Conservation (phyloP, 768 basidiomycete genomes). For the Dentipellis fragilis region DNA sequence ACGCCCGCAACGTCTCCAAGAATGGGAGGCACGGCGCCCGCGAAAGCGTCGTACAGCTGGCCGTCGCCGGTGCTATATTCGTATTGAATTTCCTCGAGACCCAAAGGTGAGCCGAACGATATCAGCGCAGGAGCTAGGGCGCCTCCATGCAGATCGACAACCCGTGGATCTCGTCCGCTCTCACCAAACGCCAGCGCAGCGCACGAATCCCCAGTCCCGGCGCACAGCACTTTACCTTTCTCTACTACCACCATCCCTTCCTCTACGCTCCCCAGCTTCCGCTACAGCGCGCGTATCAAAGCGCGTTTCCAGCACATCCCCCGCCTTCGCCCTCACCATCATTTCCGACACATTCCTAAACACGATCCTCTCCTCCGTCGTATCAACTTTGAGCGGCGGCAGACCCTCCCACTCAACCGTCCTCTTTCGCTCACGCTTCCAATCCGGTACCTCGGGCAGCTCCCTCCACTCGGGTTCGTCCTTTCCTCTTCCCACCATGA, state of each 20-base stretch:
- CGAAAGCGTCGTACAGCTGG: slow-evolving; percentile 36
- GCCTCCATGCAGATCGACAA: slow-evolving; percentile 57
- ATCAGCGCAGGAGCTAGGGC: slow-evolving; percentile 50
- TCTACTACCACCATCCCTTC: slow-evolving; percentile 34
- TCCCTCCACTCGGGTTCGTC: slow-evolving; percentile 13
- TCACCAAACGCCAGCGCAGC: slow-evolving; percentile 1
- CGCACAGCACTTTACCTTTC: slow-evolving; percentile 46
- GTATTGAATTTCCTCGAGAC: slow-evolving; percentile 50
- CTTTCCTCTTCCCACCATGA: slow-evolving; percentile 13
- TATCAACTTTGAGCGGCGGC: slow-evolving; percentile 44
- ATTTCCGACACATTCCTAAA: slow-evolving; percentile 45
- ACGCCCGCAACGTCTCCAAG: slow-evolving; percentile 34
- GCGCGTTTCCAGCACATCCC: slow-evolving; percentile 11
- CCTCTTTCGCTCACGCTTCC: slow-evolving; percentile 46
- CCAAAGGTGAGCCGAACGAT: slow-evolving; percentile 52
- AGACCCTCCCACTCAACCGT: slow-evolving; percentile 57
- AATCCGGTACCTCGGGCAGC: slow-evolving; percentile 42
- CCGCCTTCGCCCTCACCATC: slow-evolving; percentile 14
- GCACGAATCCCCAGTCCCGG: slow-evolving; percentile 16
- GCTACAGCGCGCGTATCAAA: neutral
- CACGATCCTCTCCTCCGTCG: slow-evolving; percentile 28
- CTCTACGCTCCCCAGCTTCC: neutral
- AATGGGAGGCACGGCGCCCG: slow-evolving; percentile 29
- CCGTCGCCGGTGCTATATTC: slow-evolving; percentile 61
- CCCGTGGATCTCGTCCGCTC: neutral